Evolutionary conservation across 495 filamentous ascomycete genomes (phyloP), one percentile per base, ranked within the genome.

Genomic region (Lophiotrema nucula): DNA sequence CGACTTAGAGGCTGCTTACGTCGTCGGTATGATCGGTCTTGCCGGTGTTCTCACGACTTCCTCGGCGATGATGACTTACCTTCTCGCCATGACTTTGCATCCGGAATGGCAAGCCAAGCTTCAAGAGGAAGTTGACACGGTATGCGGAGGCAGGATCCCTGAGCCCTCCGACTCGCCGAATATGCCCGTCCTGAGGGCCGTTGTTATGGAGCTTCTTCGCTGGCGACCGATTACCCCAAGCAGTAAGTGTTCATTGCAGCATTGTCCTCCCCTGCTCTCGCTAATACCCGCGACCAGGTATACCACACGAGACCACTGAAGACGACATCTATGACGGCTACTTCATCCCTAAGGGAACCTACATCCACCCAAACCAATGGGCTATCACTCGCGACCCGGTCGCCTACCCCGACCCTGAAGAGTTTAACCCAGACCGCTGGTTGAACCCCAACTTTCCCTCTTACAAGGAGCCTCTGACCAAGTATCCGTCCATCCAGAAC

Each of bases 391-490:
- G 67, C 23, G 67, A 74, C 24, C 42, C 58, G 2, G 43, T 47
- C 13, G 21, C 45, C 27, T 74, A 72, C 44, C 64, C 69, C 4
- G 47, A 60, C 1, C 67, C 72, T 4, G 68, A 72, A n/a, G 46
- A 49, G 2, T 74, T 67, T 56, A 52, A 62, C 16, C 72, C 72
- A 18, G 65, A 65, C 12, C 70, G 72, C 10, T 73, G 62, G 65
- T 54, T 68, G 13, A 52, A 68, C 2, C 76, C 81, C 0, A 42
- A 64, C 12, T 79, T 64, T 47, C 73, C 80, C 1, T 81, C 78
- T 8, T 83, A 75, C 68, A 73, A 74, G 42, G 78, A 74, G 50
- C 80, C 81, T 0, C 63, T 83, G 0, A 72, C 72, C 0, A 35
- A 67, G 25, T 72, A 77, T 63, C 80, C 79, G 5, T 79, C 74